Evolutionary conservation across 495 filamentous ascomycete species (phyloP), one percentile per base, ranked within the genome.

Genomic region (Hypoxylon fuscum): DNA sequence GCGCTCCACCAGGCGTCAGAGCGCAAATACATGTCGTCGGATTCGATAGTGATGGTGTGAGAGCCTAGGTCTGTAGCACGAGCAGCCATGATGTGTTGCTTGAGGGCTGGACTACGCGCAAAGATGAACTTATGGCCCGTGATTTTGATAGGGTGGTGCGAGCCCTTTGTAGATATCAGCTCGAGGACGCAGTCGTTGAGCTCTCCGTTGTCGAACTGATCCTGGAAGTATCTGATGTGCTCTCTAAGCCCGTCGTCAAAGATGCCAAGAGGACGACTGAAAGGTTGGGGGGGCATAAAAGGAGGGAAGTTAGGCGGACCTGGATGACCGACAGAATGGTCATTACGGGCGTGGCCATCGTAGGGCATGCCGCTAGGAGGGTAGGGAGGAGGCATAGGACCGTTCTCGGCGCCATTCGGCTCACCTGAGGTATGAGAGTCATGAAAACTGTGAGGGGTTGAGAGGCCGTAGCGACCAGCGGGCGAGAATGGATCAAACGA

Each of bases 391-490:
- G 66, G 71, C 31, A 59, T 32, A 23, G 55, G 29, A 23, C 62
- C 65, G 49, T 72, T 74, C 23, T 78, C 74, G 8, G 70, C 59
- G 6, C 74, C 73, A 32, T 72, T 74, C 15, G 69, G 70, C 25
- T 72, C 69, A 3, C 63, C 68, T 0, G 81, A 83, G 17, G 77
- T 74, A 46, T 83, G 81, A 2, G 82, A 85, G 14, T 77, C 82
- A 14, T 83, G 81, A 35, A 82, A 80, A 56, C 81, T 84, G 32
- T 79, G 81, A 3, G 81, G 80, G 5, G 81, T 83, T 5, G 78
- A 75, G 5, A 81, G 77, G 0, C 75, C 77, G 47, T 77, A 79
- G 58, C 66, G 72, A 55, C 72, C 52, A 37, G 62, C 47, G 27
- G 77, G 71, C 2, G 72, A 72, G 23, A 72, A 78, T 14, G 69